Evolutionary conservation across 805 yeast genomes (phyloP), one percentile per base, ranked within the genome.

Genomic region (Pachysolen tannophilus): DNA sequence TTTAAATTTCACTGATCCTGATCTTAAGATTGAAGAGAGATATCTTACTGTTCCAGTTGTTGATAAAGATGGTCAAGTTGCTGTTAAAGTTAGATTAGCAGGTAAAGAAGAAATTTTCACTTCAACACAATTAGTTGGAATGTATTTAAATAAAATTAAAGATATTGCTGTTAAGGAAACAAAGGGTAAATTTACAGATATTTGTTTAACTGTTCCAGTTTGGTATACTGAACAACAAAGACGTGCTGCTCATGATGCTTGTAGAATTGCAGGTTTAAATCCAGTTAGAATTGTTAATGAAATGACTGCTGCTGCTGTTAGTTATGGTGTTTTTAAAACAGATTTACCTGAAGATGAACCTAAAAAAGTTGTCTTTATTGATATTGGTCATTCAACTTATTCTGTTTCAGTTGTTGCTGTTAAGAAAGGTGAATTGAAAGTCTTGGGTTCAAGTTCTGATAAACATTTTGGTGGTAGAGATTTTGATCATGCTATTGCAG

Each of bases 401-500:
- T 84, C 92, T 46, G 94, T 94, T 47, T 67, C 92, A 44, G 71
- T 92, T 52, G 94, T 84, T 40, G 79, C 94, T 41, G 78, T 92
- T 66, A 87, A 86, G 75, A 88, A 81, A 65, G 98, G 98, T 58
- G 97, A 92, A 71, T 75, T 88, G 65, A 87, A 85, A 68, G 73
- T 92, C 36, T 68, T 92, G 50, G 95, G 95, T 49, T 75, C 95
- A 43, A 94, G 95, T 51, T 82, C 76, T 58, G 95, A 88, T 69
- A 85, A 85, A 67, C 85, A 85, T 68, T 92, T 92, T 53, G 99
- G 99, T 74, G 98, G 99, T 64, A 82, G 99, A 68, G 86, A 87
- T 61, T 79, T 92, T 44, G 98, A 92, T 67, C 71, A 69, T 53
- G 96, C 95, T 43, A 84, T 92, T 52, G 88, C 97, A 48, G 78